Base-by-base conservation (phyloP, 2,329 filamentous ascomycete genomes). In the Colletotrichum sojae region DNA sequence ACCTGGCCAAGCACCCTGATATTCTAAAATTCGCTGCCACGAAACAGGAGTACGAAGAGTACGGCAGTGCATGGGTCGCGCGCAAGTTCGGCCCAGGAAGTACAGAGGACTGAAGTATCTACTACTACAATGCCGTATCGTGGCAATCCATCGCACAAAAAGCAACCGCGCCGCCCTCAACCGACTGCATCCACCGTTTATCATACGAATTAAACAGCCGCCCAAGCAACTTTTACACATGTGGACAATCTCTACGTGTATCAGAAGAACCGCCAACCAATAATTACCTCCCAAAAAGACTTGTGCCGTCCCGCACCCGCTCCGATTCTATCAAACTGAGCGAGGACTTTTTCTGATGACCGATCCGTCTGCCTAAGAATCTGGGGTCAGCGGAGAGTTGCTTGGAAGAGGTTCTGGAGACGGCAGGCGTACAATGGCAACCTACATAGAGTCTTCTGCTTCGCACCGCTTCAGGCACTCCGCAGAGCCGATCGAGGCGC, bases 21-120 rank as follows among this genome's bases (percentile, higher is more conserved):
- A 83, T 97, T 59, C 86, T 90, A 69, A 86, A 86, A 56, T 80
- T 94, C 13, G 87, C 90, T 2, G 92, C 98, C n/a, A 96, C 93
- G 0, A 94, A 93, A 77, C 88, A 92, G 70, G 94, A 99, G 77
- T 99, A 99, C 78, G 90, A 96, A 59, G 96, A 99, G 79, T 82
- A 94, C 76, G 96, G 96, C 9, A 89, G 88, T 63, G 84, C 83
- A 1, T 95, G 93, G 93, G 86, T 93, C 25, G 89, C 89, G 31
- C 90, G 89, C 75, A 93, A 89, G 76, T 96, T 97, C 77, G 83
- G 83, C 0, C 73, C 76, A 9, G 83, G 83, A 46, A 61, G 39
- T 22, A 45, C 62, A 16, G 25, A 45, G n/a, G 55, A 61, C 16
- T 69, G 55, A 66, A 69, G 56, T 9, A 20, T 43, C 18, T 36